Conservation (phyloP, 2,329 filamentous ascomycete species). For the Hypoxylon sp. region DNA sequence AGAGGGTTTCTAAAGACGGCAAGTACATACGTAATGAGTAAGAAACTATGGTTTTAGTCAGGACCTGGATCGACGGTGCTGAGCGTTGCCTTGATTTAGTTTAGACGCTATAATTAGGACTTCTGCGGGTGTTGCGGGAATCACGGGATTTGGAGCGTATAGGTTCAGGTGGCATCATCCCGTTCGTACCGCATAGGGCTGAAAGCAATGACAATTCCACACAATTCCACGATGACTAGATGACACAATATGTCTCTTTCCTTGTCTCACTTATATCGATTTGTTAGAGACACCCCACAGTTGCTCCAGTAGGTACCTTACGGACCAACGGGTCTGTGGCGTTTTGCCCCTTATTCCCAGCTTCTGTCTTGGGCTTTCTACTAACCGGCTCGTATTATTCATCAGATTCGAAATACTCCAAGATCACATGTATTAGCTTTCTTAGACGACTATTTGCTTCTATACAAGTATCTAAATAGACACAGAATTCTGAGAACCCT, state of each 20-base stretch:
- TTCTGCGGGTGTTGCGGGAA: background rate
- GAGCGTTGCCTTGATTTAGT: background rate
- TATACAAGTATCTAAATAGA: background rate
- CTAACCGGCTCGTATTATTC: background rate
- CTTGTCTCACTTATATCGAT: background rate
- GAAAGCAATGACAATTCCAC: background rate
- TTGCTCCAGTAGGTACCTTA: background rate
- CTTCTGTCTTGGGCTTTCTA: background rate
- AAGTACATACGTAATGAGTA: background rate
- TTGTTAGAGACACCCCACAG: background rate
- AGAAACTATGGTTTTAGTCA: background rate
- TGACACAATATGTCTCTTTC: background rate
- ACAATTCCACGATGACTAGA: background rate
- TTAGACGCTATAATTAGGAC: background rate
- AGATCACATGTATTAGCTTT: background rate
- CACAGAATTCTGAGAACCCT: background rate
- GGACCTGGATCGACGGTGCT: background rate
- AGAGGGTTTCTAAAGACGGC: background rate
- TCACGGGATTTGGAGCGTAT: background rate
- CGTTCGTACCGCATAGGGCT: background rate
- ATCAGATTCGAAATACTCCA: background rate
- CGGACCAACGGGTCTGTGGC: background rate
- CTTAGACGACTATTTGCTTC: background rate
- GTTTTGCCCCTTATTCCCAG: conserved; percentile 3
- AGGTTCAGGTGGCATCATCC: background rate